Conservation (phyloP, 1,284 basidiomycete species). For the Boletus smithii region DNA sequence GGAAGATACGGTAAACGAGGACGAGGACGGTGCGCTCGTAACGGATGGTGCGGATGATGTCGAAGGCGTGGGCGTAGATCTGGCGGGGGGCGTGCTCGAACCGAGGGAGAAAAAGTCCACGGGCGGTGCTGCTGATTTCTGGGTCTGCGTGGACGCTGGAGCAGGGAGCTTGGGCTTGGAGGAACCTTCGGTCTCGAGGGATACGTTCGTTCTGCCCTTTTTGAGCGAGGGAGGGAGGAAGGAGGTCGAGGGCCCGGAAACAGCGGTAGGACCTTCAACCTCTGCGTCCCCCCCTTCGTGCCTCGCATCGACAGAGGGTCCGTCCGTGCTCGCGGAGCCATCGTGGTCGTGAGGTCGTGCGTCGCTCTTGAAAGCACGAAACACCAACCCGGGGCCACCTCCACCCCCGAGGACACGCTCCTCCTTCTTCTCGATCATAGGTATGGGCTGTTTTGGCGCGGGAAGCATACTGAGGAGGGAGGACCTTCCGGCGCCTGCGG, state of each 20-base stretch:
- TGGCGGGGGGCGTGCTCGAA: constrained; percentile 22
- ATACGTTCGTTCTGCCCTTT: constrained; percentile 59
- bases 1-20: constrained; percentile 46
- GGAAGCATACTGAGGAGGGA: constrained; percentile 72
- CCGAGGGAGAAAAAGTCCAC: constrained; percentile 69
- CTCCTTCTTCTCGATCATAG: constrained; percentile 25
- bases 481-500: constrained; percentile 55
- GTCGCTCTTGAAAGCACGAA: constrained; percentile 38
- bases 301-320: constrained; percentile 8
- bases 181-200: constrained; percentile 51
- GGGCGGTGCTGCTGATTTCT: constrained; percentile 38
- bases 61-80: constrained; percentile 13
- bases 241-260: constrained; percentile 28
- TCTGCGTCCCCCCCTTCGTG: constrained; percentile 16
- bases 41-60: constrained; percentile 2
- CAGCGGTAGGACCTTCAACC: constrained; percentile 1
- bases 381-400: constrained; percentile 55
- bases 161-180: constrained; percentile 19
- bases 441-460: constrained; percentile 57
- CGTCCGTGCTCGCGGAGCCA: constrained; percentile 11
- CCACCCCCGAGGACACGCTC: constrained; percentile 66
- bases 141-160: constrained; percentile 16
- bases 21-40: constrained; percentile 4
- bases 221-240: constrained; percentile 58
- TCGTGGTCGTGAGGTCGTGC: constrained; percentile 4